Conservation (phyloP, 2,329 filamentous ascomycete species). For the Arachnomyces sp. region DNA sequence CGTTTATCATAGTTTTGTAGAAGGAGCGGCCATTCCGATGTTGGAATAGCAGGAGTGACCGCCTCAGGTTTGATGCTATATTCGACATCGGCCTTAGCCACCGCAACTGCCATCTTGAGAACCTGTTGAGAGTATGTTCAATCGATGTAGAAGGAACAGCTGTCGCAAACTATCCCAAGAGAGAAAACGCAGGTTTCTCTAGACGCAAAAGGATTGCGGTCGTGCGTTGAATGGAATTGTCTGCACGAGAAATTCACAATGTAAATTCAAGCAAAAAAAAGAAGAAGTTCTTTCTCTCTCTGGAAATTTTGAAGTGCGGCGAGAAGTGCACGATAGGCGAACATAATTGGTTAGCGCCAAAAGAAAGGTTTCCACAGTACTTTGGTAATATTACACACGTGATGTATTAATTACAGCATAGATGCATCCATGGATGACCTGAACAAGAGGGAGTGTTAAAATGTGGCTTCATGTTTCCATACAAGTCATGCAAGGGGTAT, state of each 20-base stretch:
- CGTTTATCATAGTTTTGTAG: conserved; percentile 93
- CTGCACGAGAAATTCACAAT: too few relatives aligned
- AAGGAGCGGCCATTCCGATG: conserved; percentile 84
- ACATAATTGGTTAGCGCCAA: conserved; percentile 19
- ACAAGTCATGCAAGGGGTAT: too few relatives aligned
- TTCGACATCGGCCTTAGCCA: conserved; percentile 58
- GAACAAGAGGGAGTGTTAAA: too few relatives aligned
- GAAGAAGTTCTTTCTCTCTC: conserved; percentile 18
- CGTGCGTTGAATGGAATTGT: conserved; percentile 3
- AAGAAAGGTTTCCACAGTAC: conserved; percentile 5
- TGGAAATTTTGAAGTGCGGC: conserved; percentile 24
- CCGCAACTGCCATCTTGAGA: conserved; percentile 31
- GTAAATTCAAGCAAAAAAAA: too few relatives aligned
- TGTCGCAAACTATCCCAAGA: too few relatives aligned
- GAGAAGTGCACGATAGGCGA: conserved; percentile 10
- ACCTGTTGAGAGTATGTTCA: conserved; percentile 13
- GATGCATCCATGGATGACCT: too few relatives aligned
- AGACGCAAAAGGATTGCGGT: too few relatives aligned
- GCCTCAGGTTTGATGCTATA: conserved; percentile 91
- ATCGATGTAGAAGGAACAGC: conserved; percentile 6
- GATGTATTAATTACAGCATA: conserved; percentile 8
- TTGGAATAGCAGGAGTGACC: conserved; percentile 68
- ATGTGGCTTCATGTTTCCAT: too few relatives aligned
- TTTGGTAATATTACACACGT: neutral
- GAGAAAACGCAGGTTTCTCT: too few relatives aligned